Conservation (phyloP, 257 asterid species). For the Eustoma russellianum region DNA sequence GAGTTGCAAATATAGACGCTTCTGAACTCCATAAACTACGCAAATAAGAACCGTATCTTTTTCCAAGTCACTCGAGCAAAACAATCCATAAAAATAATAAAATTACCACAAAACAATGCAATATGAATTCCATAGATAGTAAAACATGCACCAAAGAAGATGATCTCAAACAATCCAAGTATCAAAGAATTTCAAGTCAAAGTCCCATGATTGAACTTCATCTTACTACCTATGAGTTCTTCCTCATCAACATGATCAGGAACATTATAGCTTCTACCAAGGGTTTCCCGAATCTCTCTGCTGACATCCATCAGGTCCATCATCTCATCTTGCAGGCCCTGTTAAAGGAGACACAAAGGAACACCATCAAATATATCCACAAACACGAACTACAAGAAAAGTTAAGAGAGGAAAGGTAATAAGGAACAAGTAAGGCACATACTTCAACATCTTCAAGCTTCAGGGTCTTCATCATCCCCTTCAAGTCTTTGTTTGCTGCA, state of each 20-base stretch:
- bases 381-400: neutral
- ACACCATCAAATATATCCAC: neutral
- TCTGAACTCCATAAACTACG: no score
- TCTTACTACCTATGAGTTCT: slow-evolving; percentile 86
- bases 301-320: slow-evolving; percentile 97
- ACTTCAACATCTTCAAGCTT: slow-evolving; percentile 94
- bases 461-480: slow-evolving; percentile 98
- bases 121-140: no score
- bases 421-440: slow-evolving; percentile 14
- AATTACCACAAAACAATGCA: neutral
- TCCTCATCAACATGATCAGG: slow-evolving; percentile 95
- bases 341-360: slow-evolving; percentile 1
- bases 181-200: no score
- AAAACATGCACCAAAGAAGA: no score
- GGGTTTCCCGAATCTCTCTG: slow-evolving; percentile 86
- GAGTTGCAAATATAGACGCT: no score
- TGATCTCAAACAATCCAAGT: no score
- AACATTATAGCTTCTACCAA: slow-evolving; percentile 84
- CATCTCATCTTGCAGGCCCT: slow-evolving; percentile 96
- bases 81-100: neutral
- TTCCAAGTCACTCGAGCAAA: no score
- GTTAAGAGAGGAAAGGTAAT: neutral
- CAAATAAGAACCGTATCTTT: no score
- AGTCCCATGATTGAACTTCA: neutral
- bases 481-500: slow-evolving; percentile 82